phyloP scores from a whole-genome alignment of 2,329 filamentous ascomycete genomes.

The Pseudocercospora fijiensis region DNA sequence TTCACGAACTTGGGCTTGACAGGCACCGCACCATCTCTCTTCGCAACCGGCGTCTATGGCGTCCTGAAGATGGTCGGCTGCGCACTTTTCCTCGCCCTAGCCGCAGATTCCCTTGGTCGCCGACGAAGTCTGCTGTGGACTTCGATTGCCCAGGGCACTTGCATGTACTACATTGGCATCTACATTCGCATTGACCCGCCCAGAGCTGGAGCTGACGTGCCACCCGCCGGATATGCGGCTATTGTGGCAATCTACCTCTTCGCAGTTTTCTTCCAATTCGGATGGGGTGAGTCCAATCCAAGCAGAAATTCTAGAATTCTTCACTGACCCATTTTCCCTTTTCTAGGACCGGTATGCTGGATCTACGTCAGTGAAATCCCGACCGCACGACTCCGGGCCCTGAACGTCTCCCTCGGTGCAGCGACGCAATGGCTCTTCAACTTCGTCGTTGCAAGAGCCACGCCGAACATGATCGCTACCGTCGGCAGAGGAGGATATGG shows the following conservation, averaged over 20 bases:
- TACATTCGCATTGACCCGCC: conserved; percentile 66
- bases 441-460: conserved; percentile 67
- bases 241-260: conserved; percentile 72
- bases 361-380: conserved; percentile 69
- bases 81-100: conserved; percentile 65
- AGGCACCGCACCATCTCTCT: conserved; percentile 59
- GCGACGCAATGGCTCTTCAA: conserved; percentile 68
- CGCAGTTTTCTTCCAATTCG: conserved; percentile 64
- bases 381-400: conserved; percentile 62
- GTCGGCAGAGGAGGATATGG: conserved; percentile 53
- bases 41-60: conserved; percentile 73
- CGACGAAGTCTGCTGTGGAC: conserved; percentile 53
- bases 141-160: conserved; percentile 54
- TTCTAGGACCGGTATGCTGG: conserved; percentile 60
- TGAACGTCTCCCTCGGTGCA: conserved; percentile 68
- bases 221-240: conserved; percentile 67
- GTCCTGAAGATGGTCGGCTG: conserved; percentile 68
- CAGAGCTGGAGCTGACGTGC: conserved; percentile 53
- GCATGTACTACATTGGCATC: conserved; percentile 70
- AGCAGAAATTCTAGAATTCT: neutral
- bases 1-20: conserved; percentile 64
- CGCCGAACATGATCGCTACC: conserved; percentile 65
- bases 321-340: neutral
- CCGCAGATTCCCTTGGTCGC: conserved; percentile 68
- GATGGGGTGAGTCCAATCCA: conserved; percentile 54